These are phyloP conservation scores for Pichia manshurica DNA, from an alignment of 805 yeast species.

Conservation along the genomic window DNA sequence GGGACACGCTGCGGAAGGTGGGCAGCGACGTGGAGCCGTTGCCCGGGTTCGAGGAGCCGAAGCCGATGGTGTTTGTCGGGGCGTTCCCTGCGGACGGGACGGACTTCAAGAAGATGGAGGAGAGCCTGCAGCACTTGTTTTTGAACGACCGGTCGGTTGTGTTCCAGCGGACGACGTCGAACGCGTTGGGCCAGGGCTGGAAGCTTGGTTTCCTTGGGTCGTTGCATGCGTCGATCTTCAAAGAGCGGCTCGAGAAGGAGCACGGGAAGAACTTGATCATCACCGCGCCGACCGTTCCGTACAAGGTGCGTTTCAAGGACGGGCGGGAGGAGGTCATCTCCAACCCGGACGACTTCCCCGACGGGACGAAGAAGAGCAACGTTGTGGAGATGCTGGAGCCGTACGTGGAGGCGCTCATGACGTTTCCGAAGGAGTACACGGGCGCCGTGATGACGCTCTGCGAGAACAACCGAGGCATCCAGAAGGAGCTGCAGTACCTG, in stretches of 20 bases:
- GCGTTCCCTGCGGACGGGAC: constrained; percentile 96
- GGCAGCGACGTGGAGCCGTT: constrained; percentile 63
- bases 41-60: constrained; percentile 94
- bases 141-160: constrained; percentile 90
- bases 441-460: constrained; percentile 86
- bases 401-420: constrained; percentile 81
- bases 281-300: constrained; percentile 96
- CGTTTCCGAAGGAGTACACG: constrained; percentile 82
- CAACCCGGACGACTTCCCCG: constrained; percentile 93
- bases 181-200: constrained; percentile 97
- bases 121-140: constrained; percentile 80
- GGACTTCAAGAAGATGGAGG: constrained; percentile 84
- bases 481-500: constrained; percentile 69
- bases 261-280: constrained; percentile 89
- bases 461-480: constrained; percentile 77
- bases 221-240: constrained; percentile 89
- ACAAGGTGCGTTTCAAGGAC: constrained; percentile 61
- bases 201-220: constrained; percentile 92
- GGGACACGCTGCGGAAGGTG: constrained; percentile 75
- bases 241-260: constrained; percentile 86
- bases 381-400: constrained; percentile 69
- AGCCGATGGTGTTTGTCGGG: constrained; percentile 98
- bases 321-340: constrained; percentile 64
- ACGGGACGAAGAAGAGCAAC: constrained; percentile 36
- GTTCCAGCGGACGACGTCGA: constrained; percentile 82